Conservation (phyloP, 495 filamentous ascomycete species). For the Hypoxylon intermedium region DNA sequence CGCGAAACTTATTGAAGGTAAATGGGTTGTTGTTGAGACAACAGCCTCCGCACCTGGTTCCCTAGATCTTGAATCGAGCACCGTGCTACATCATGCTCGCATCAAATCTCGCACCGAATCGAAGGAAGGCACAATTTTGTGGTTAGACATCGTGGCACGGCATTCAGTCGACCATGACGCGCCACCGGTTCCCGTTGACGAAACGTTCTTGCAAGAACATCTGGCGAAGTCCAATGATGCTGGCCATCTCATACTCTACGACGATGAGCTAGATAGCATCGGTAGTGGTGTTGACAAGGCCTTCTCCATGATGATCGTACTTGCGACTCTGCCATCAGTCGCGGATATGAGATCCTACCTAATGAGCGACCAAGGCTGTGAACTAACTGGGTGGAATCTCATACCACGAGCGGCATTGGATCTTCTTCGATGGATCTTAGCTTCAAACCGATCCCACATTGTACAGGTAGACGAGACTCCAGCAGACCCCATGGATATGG, state of each 20-base stretch:
- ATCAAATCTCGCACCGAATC: conserved; percentile 28
- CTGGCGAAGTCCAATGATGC: too few relatives aligned
- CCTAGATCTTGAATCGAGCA: too few relatives aligned
- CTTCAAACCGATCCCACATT: conserved; percentile 89
- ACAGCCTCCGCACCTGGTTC: neutral
- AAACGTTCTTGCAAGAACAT: too few relatives aligned
- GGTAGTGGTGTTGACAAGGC: conserved; percentile 53
- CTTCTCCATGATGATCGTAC: conserved; percentile 60
- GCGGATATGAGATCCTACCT: conserved; percentile 69
- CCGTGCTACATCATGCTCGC: conserved; percentile 34
- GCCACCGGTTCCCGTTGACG: neutral
- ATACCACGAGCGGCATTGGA: conserved; percentile 72
- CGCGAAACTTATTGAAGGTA: conserved; percentile 4
- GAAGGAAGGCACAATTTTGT: neutral
- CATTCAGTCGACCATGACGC: conserved; percentile 6
- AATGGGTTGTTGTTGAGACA: conserved; percentile 36
- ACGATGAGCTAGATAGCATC: conserved; percentile 46
- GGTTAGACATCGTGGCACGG: conserved; percentile 21
- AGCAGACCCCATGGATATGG: conserved; percentile 11
- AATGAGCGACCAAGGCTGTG: conserved; percentile 43
- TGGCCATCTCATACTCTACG: conserved; percentile 40
- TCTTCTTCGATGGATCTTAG: conserved; percentile 86
- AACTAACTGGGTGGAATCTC: conserved; percentile 66
- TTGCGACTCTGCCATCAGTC: conserved; percentile 74
- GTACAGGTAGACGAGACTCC: conserved; percentile 59